Base-by-base conservation (phyloP, 495 filamentous ascomycete genomes). In the Hypoxylon subgilvum region DNA sequence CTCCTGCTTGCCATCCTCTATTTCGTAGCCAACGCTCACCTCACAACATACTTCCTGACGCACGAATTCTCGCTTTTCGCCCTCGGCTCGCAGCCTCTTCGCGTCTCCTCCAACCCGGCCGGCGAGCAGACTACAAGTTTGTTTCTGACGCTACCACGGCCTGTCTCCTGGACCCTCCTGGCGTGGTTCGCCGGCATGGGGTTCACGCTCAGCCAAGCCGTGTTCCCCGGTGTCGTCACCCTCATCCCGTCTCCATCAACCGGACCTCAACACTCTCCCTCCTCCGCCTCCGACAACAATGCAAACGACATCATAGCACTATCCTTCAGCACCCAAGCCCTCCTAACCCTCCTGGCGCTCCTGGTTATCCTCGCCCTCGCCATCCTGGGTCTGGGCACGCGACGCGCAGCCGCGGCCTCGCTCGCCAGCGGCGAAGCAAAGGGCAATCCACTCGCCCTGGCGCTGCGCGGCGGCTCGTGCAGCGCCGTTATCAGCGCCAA, bases 11-110 rank as follows among this genome's bases (percentile, higher is more conserved):
- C 66, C 3, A 25, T 50, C 10, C 70, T 79, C 9, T 79, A 79
- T 63, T 55, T 78, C 18, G 55, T 67, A 1, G 48, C 53, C 36
- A 79, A 79, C 71, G 55, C 65, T 13, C 64, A 76, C 30, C 42
- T 77, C 16, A 72, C 74, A 5, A 63, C 69, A 0, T 79, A 69
- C 57, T 73, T 60, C 54, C 62, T 77, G 34, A 76, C 74, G 10
- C 73, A 76, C 68, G 77, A 79, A 50, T 71, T 72, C 10, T 70
- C 71, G 2, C 70, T 66, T 22, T 77, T 75, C 56, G 76, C 72
- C 0, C 36, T 68, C 2, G 41, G 52, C 16, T 53, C 65, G 8
- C 65, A 45, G 2, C 45, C 71, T 3, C 69, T 79, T 14, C 71
- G 77, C 46, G 68, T 79, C 21, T 75, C 72, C 14, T 63, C 58